Conservation (phyloP, 2,329 filamentous ascomycete genomes). For the Microthyrium microscopicum region DNA sequence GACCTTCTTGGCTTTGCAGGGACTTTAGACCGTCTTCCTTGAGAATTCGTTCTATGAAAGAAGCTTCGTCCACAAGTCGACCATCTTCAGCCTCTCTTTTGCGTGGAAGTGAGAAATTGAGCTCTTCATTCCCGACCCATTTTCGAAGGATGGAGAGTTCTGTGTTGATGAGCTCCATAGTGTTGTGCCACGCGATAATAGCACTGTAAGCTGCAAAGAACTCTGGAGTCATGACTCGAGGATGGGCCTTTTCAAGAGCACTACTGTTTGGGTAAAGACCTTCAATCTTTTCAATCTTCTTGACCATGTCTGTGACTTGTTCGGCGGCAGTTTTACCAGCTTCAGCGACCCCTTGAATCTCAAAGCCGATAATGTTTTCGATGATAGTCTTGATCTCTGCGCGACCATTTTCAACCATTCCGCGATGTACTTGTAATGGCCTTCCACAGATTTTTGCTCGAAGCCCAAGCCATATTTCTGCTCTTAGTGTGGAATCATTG, state of each 20-base stretch:
- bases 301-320: constrained; percentile 79
- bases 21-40: constrained; percentile 93
- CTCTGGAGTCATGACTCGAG: constrained; percentile 55
- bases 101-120: constrained; percentile 72
- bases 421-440: constrained; percentile 66
- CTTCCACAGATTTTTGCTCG: constrained; percentile 71
- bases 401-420: constrained; percentile 75
- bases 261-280: constrained; percentile 67
- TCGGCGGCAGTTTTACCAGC: constrained; percentile 74
- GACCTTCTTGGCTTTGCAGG: constrained; percentile 80
- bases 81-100: constrained; percentile 25
- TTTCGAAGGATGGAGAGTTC: constrained; percentile 80
- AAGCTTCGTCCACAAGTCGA: constrained; percentile 56
- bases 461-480: constrained; percentile 76
- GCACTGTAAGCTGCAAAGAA: constrained; percentile 76
- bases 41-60: constrained; percentile 84
- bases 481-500: constrained; percentile 47
- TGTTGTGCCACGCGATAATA: constrained; percentile 92
- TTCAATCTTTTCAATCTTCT: constrained; percentile 81
- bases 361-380: constrained; percentile 81
- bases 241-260: constrained; percentile 58
- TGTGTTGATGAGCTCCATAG: constrained; percentile 87
- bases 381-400: constrained; percentile 55
- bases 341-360: constrained; percentile 85
- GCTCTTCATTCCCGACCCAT: constrained; percentile 92